phyloP scores from a whole-genome alignment of 169 alveolate genomes.

The Cryptosporidium meleagridis region DNA sequence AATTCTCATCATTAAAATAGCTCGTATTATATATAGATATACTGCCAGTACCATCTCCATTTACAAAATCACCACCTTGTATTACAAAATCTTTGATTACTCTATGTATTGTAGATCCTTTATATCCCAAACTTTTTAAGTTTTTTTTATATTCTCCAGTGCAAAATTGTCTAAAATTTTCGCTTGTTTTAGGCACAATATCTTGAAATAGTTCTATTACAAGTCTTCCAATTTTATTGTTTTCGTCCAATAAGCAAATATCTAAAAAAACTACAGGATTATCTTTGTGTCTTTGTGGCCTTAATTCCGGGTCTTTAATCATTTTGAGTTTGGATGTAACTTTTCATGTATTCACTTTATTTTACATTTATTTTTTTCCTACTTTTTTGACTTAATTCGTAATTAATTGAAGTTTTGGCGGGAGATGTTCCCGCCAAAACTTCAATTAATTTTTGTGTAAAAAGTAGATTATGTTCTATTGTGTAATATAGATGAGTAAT shows the following conservation, averaged over 20 bases:
- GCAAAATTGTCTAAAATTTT: slow-evolving; percentile 97
- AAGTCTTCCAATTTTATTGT: slow-evolving; percentile 89
- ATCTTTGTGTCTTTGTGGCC: slow-evolving; percentile 79
- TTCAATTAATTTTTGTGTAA: background rate
- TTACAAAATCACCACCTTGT: slow-evolving; percentile 97
- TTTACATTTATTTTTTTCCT: background rate
- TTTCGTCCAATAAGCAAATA: slow-evolving; percentile 85
- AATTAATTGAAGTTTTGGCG: background rate
- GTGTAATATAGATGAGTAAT: slow-evolving; percentile 16
- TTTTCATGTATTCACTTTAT: background rate
- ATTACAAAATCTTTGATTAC: slow-evolving; percentile 95
- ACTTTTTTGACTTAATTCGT: background rate
- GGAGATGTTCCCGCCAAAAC: background rate
- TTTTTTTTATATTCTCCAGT: slow-evolving; percentile 94
- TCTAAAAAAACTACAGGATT: slow-evolving; percentile 93
- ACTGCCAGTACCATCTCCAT: slow-evolving; percentile 96
- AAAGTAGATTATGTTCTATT: background rate
- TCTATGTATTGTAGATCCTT: slow-evolving; percentile 92
- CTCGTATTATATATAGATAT: slow-evolving; percentile 92
- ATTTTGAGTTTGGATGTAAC: background rate
- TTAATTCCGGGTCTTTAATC: slow-evolving; percentile 60
- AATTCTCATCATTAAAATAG: slow-evolving; percentile 93
- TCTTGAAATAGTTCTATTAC: slow-evolving; percentile 95
- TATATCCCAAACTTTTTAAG: slow-evolving; percentile 93
- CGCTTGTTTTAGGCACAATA: slow-evolving; percentile 96